Percentiles rank a stretch among this genome's conserved stretches.
These are phyloP conservation scores for Arachis monticola DNA, from an alignment of 331 rosid genomes.

Conservation along the genomic window DNA sequence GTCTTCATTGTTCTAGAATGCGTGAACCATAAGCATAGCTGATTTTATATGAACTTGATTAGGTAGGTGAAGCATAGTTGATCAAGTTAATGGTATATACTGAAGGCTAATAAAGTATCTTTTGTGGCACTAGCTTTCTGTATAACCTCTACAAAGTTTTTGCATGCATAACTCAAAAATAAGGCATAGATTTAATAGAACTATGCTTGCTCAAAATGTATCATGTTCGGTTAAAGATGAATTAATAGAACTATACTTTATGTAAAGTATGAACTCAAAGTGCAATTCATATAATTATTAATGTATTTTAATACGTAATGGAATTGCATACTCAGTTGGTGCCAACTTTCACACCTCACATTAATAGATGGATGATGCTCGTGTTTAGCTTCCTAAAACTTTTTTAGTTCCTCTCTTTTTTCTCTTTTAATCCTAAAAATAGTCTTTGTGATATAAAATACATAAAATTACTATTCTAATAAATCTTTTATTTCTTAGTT, in stretches of 20 bases:
- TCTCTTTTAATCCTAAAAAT: no score
- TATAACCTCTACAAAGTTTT: background rate
- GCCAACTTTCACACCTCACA: slow-evolving; percentile 80
- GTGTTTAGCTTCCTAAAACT: no score
- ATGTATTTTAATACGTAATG: slow-evolving; percentile 55
- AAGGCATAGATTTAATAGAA: background rate
- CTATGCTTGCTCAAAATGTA: background rate
- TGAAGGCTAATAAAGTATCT: slow-evolving; percentile 1
- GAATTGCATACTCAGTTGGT: slow-evolving; percentile 70
- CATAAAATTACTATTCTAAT: no score
- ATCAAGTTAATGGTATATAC: slow-evolving; percentile 9
- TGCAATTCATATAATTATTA: background rate
- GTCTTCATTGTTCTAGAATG: background rate
- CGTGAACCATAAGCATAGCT: slow-evolving; percentile 7
- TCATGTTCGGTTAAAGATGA: background rate
- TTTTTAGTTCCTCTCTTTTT: no score
- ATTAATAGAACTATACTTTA: background rate
- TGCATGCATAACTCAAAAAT: background rate
- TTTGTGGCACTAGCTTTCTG: background rate
- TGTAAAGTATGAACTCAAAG: slow-evolving; percentile 17
- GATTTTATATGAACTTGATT: slow-evolving; percentile 5
- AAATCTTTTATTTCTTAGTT: no score
- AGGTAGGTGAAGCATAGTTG: background rate
- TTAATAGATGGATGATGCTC: background rate
- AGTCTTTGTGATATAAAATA: no score